Evolutionary conservation across 768 basidiomycete species (phyloP).

Genomic region (Rhizopogon vesiculosus): DNA sequence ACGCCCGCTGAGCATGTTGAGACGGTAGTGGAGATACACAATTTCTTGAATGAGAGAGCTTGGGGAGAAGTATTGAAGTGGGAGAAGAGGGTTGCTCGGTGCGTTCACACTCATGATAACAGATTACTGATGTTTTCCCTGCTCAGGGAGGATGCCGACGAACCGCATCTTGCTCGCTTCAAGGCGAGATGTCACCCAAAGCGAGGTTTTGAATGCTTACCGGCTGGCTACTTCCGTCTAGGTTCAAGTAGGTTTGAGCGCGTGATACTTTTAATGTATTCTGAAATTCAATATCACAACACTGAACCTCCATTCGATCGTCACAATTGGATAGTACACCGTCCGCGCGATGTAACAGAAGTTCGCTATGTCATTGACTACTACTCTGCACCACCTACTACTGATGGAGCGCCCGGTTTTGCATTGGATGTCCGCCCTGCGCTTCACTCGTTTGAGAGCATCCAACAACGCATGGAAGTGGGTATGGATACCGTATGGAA

Average conservation of each 20-base stretch:
- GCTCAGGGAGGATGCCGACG: conserved; percentile 47
- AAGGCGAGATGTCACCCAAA: conserved; percentile 91
- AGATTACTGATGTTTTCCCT: conserved; percentile 1
- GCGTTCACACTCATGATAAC: conserved; percentile 4
- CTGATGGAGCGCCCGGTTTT: conserved; percentile 92
- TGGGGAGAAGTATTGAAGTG: conserved; percentile 94
- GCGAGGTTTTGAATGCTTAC: conserved; percentile 83
- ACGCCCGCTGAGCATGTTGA: conserved; percentile 95
- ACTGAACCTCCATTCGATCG: conserved; percentile 93
- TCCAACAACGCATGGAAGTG: conserved; percentile 66
- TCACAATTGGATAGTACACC: conserved; percentile 94
- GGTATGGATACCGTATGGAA: conserved; percentile 70
- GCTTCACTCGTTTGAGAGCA: conserved; percentile 74
- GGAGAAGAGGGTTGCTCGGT: conserved; percentile 60
- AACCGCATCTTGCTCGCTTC: conserved; percentile 77
- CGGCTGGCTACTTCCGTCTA: conserved; percentile 83
- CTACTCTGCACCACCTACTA: conserved; percentile 87
- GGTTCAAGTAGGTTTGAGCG: conserved; percentile 69
- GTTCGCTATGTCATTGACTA: conserved; percentile 98
- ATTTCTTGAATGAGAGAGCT: conserved; percentile 94
- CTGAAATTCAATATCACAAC: conserved; percentile 35
- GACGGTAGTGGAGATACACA: conserved; percentile 97
- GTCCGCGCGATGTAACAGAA: conserved; percentile 73
- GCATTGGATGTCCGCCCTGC: conserved; percentile 94
- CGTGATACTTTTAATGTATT: background rate